phyloP scores from a whole-genome alignment of 768 basidiomycete genomes.

The Serendipita vermifera region DNA sequence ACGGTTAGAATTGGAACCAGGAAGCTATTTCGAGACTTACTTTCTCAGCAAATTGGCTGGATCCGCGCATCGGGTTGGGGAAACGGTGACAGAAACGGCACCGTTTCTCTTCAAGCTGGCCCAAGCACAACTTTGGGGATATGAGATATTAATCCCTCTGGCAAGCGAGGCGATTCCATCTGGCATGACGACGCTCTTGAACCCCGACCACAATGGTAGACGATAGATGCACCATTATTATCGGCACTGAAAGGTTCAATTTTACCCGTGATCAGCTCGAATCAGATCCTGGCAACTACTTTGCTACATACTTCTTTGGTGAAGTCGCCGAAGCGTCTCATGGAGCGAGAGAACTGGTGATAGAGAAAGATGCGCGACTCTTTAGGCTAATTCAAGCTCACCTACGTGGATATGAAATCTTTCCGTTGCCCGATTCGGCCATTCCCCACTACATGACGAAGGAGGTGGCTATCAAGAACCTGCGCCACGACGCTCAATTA shows the following conservation, averaged over 20 bases:
- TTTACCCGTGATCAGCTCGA: neutral
- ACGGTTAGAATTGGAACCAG: too few species aligned
- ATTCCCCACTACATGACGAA: constrained; percentile 7
- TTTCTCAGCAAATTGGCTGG: too few species aligned
- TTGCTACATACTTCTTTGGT: neutral
- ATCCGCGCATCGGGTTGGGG: too few species aligned
- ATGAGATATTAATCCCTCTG: too few species aligned
- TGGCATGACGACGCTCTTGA: too few species aligned
- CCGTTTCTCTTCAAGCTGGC: too few species aligned
- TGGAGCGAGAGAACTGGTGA: constrained; percentile 1
- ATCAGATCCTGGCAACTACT: constrained; percentile 4
- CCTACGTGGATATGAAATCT: neutral
- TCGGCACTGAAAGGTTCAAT: neutral
- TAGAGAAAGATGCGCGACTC: neutral
- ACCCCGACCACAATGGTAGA: neutral
- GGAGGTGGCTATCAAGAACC: neutral
- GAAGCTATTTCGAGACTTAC: too few species aligned
- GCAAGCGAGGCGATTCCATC: too few species aligned
- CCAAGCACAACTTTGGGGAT: too few species aligned
- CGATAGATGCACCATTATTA: neutral
- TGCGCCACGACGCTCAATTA: neutral
- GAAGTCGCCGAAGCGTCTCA: neutral
- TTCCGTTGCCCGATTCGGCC: neutral
- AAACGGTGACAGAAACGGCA: too few species aligned
- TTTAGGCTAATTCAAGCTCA: constrained; percentile 6